Evolutionary conservation across 306 rosid genomes (phyloP), one percentile per base, ranked within the genome.

Genomic region (Quercus aquifolioides): DNA sequence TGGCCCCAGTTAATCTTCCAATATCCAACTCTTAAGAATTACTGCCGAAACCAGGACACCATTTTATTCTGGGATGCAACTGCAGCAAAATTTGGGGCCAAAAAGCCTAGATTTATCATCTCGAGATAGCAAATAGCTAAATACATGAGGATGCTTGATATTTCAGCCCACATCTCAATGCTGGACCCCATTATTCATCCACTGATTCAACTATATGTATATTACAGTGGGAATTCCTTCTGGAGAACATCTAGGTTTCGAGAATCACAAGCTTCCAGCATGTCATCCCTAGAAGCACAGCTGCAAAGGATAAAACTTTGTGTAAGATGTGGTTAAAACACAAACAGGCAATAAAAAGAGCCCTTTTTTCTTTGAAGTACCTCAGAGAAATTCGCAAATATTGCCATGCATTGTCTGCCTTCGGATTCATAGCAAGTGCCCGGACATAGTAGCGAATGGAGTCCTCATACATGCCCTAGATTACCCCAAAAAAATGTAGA

Each of bases 371-470:
- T 23, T 56, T 59, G 55, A 46, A 89, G 74, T 85, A 93, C 99
- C 99, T 95, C 73, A 95, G 82, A 49, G 99, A 93, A 80, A 93
- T 93, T 87, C 99, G 91, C 82, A 95, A 83, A 87, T 95, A 93
- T 76, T 93, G 98, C 99, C 99, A 95, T 69, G 98, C 98, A 71
- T 95, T 93, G 55, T 95, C 99, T 54, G 97, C 98, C 88, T 95
- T 95, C 1, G 99, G 99, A 86, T 95, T 95, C 99, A 95, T 95
- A 72, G 96, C 75, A 20, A 93, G 99, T 73, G 99, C 97, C 31
- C 99, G 91, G 69, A 95, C 97, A 74, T 95, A 95, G 85, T 93
- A 95, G 12, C 95, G 92, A 54, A 95, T 84, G 74, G 99, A 95
- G 43, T 95, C 99, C 55, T 91, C 98, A 26, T 95, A 92, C 96